Percentiles rank a stretch among this genome's conserved stretches.
phyloP scores from a whole-genome alignment of 2,329 filamentous ascomycete genomes.

The Alternaria triticina region DNA sequence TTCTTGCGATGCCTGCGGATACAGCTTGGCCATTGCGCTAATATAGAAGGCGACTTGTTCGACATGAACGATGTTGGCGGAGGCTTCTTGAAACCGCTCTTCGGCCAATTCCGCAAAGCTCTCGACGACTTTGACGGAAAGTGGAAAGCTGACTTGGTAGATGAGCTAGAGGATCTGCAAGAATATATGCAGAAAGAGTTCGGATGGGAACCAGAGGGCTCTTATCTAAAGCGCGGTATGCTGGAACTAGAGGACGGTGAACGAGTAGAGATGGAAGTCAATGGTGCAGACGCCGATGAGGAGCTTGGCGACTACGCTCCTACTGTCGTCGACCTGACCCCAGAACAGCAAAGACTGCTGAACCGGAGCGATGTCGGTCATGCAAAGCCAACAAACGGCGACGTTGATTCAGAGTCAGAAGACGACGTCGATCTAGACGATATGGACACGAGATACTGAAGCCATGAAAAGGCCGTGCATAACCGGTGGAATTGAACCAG shows the following conservation, averaged over 20 bases:
- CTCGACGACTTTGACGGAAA: slow-evolving; percentile 57
- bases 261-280: slow-evolving; percentile 64
- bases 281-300: slow-evolving; percentile 64
- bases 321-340: slow-evolving; percentile 62
- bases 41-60: slow-evolving; percentile 67
- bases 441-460: slow-evolving; percentile 49
- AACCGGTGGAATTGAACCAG: slow-evolving; percentile 26
- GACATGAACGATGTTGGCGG: slow-evolving; percentile 63
- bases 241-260: slow-evolving; percentile 69
- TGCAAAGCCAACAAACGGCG: slow-evolving; percentile 22
- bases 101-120: slow-evolving; percentile 59
- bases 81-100: slow-evolving; percentile 58
- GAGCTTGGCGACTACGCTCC: slow-evolving; percentile 71
- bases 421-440: slow-evolving; percentile 48
- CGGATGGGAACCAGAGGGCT: slow-evolving; percentile 64
- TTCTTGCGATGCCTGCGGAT: slow-evolving; percentile 57
- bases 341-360: slow-evolving; percentile 50
- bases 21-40: slow-evolving; percentile 63
- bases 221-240: slow-evolving; percentile 63
- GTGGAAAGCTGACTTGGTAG: slow-evolving; percentile 54
- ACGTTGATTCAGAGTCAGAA: slow-evolving; percentile 44
- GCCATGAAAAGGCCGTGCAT: slow-evolving; percentile 22
- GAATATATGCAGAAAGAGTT: slow-evolving; percentile 61
- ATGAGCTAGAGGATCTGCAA: slow-evolving; percentile 63
- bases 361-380: slow-evolving; percentile 33